Conservation (phyloP, 2,329 filamentous ascomycete species). For the Fusarium sp. region DNA sequence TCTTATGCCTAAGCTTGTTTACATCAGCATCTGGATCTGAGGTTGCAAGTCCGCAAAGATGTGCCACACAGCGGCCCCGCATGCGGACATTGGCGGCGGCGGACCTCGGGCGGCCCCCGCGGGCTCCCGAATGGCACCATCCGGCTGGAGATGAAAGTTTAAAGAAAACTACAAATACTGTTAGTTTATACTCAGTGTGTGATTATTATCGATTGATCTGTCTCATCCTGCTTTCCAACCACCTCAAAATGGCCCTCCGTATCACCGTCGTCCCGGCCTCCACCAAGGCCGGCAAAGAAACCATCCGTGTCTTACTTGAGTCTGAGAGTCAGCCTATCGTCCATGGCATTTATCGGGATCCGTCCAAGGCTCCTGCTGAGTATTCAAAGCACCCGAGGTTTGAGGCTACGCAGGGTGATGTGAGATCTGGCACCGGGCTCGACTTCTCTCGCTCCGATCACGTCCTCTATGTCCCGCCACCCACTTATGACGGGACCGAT, state of each 20-base stretch:
- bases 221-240: neutral
- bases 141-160: neutral
- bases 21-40: neutral
- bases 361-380: slow-evolving; percentile 49
- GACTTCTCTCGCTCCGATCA: slow-evolving; percentile 51
- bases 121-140: neutral
- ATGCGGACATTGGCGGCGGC: slow-evolving; percentile 8
- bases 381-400: slow-evolving; percentile 51
- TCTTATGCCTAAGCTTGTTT: neutral
- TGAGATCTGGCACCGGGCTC: slow-evolving; percentile 43
- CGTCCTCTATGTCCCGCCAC: slow-evolving; percentile 55
- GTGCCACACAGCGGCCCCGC: neutral
- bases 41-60: slow-evolving; percentile 1
- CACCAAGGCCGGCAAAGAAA: slow-evolving; percentile 50
- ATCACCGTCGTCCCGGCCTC: slow-evolving; percentile 55
- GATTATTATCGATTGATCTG: neutral
- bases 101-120: neutral
- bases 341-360: slow-evolving; percentile 52
- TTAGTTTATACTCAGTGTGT: neutral
- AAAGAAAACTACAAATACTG: neutral
- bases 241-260: slow-evolving; percentile 47
- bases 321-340: slow-evolving; percentile 41
- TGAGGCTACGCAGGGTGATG: slow-evolving; percentile 51
- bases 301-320: slow-evolving; percentile 49
- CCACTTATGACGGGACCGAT: slow-evolving; percentile 47